Evolutionary conservation across 2,329 filamentous ascomycete genomes (phyloP).

Genomic region (Apiospora rasikravindrae): DNA sequence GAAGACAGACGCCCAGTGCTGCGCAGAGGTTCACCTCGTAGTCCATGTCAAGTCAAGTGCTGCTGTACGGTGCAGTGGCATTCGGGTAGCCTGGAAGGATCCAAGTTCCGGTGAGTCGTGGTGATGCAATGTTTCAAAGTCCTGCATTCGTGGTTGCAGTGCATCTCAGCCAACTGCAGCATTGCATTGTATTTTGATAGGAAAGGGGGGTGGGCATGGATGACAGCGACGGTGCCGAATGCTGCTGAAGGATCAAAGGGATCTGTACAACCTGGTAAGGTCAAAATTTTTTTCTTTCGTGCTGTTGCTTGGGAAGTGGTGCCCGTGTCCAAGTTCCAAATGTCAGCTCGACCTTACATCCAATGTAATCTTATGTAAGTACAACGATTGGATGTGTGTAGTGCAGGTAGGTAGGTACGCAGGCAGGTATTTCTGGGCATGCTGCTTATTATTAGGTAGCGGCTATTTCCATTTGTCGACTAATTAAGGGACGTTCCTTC

Average conservation of each 20-base stretch:
- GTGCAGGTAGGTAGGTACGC: not conserved
- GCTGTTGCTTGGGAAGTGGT: not conserved
- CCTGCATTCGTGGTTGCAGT: slow-evolving; percentile 11
- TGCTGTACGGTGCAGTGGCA: not conserved
- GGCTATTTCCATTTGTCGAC: not conserved
- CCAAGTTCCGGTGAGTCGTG: slow-evolving; percentile 1
- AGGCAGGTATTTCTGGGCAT: not conserved
- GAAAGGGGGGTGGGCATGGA: not conserved
- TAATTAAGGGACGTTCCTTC: not conserved
- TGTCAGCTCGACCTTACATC: not conserved
- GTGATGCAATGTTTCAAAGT: slow-evolving; percentile 17
- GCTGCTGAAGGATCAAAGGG: slow-evolving; percentile 6
- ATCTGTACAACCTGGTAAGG: slow-evolving; percentile 12
- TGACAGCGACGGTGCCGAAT: not conserved
- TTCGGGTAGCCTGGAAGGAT: slow-evolving; percentile 14
- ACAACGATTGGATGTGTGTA: not conserved
- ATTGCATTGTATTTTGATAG: slow-evolving; percentile 10
- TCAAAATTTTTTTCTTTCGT: not conserved
- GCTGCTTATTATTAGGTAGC: slow-evolving; percentile 4
- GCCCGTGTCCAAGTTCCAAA: not conserved
- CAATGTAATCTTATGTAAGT: slow-evolving; percentile 6
- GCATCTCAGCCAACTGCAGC: slow-evolving; percentile 13
- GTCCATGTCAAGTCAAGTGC: not conserved
- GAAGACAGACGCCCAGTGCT: not conserved
- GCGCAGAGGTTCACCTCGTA: not conserved